Percentiles rank a stretch among this genome's conserved stretches.
phyloP scores from a whole-genome alignment of 2,329 filamentous ascomycete species.

The Coniochaeta sp. region DNA sequence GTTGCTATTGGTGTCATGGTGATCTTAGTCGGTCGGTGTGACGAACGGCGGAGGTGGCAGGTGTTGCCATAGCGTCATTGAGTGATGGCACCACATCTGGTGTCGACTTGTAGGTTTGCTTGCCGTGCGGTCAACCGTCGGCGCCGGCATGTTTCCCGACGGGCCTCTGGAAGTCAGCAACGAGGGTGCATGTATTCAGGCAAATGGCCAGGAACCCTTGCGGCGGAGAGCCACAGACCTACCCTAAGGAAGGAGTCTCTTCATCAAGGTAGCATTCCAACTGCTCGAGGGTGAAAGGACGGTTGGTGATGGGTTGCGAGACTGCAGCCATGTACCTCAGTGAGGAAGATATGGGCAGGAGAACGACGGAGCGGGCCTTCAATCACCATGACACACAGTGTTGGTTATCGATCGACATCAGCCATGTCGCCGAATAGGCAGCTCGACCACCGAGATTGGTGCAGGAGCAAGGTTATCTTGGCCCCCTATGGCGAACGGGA shows the following conservation, averaged over 20 bases:
- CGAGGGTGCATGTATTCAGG: neutral
- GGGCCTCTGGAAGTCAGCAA: neutral
- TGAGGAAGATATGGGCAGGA: neutral
- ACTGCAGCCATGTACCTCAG: neutral
- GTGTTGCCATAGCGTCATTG: neutral
- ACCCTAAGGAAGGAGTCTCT: neutral
- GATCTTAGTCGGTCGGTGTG: neutral
- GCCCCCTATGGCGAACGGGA: neutral
- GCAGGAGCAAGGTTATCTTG: neutral
- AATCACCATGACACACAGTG: neutral
- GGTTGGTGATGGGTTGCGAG: neutral
- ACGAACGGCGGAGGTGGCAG: neutral
- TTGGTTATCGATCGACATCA: neutral
- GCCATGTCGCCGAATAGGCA: neutral
- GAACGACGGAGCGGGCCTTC: neutral
- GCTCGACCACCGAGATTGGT: neutral
- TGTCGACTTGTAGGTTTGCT: neutral
- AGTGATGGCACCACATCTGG: neutral
- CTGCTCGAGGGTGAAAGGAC: neutral
- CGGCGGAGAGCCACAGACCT: neutral
- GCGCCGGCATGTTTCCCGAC: neutral
- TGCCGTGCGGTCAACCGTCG: neutral
- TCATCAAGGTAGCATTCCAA: neutral
- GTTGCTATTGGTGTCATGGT: neutral
- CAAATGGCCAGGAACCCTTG: neutral